Evolutionary conservation across 108 stramenopile genomes (phyloP).

Genomic region (Cyclotella atomus): DNA sequence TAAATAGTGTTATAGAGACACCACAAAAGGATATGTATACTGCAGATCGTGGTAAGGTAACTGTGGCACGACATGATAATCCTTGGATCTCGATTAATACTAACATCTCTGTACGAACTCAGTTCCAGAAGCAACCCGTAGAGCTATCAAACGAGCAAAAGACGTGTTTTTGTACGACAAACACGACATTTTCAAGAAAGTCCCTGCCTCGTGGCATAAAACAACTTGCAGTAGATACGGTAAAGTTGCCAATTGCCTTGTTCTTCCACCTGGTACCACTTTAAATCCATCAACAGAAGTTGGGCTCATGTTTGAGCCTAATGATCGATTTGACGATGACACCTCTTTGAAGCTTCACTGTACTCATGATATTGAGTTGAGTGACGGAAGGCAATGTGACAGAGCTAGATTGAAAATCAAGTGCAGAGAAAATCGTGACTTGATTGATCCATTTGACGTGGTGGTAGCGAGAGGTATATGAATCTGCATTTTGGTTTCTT

Average conservation of each 20-base stretch:
- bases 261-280: slow-evolving; percentile 28
- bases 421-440: not conserved
- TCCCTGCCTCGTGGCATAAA: slow-evolving; percentile 10
- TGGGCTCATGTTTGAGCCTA: slow-evolving; percentile 22
- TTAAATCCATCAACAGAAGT: slow-evolving; percentile 7
- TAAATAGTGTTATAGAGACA: slow-evolving; percentile 12
- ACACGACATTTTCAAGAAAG: slow-evolving; percentile 1
- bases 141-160: slow-evolving; percentile 16
- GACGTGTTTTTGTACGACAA: slow-evolving; percentile 18
- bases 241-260: slow-evolving; percentile 11
- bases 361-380: slow-evolving; percentile 19
- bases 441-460: slow-evolving; percentile 36
- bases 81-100: not conserved
- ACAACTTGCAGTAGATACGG: slow-evolving; percentile 9
- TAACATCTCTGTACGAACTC: not conserved
- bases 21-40: slow-evolving; percentile 6
- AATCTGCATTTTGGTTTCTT: not conserved
- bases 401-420: slow-evolving; percentile 17
- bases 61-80: not conserved
- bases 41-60: slow-evolving; percentile 14
- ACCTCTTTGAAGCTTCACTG: not conserved
- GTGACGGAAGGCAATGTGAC: slow-evolving; percentile 1
- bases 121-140: slow-evolving; percentile 12
- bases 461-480: slow-evolving; percentile 15
- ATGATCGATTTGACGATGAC: not conserved